Conservation (phyloP, 2,329 filamentous ascomycete species). For the Pezicula radicicola region DNA sequence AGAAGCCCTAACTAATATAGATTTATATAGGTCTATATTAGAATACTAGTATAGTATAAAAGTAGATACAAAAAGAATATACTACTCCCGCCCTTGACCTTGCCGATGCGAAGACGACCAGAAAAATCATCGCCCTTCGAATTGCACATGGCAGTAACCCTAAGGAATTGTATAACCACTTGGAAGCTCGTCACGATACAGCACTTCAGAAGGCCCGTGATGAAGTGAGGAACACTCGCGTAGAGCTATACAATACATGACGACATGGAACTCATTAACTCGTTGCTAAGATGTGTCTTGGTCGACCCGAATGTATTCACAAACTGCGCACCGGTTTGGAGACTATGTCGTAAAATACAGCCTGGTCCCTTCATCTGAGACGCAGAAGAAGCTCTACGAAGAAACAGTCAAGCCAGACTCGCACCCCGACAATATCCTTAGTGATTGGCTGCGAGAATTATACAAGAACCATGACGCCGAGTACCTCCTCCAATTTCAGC, state of each 20-base stretch:
- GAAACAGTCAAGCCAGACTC: conserved; percentile 33
- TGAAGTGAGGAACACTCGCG: conserved; percentile 35
- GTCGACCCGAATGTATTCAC: conserved; percentile 34
- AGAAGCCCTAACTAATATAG: too few relatives aligned
- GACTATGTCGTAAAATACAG: conserved; percentile 45
- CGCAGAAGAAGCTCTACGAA: conserved; percentile 35
- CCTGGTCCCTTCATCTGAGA: conserved; percentile 37
- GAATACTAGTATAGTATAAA: too few relatives aligned
- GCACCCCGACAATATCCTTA: conserved; percentile 32
- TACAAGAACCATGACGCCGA: conserved; percentile 35
- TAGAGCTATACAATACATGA: conserved; percentile 23
- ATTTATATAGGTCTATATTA: too few relatives aligned
- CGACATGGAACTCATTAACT: too few relatives aligned
- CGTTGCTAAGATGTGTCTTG: too few relatives aligned
- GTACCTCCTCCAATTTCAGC: conserved; percentile 43
- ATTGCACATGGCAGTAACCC: conserved; percentile 34
- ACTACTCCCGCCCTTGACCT: conserved; percentile 45
- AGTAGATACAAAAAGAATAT: too few relatives aligned
- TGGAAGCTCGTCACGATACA: conserved; percentile 34
- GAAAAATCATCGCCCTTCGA: conserved; percentile 38
- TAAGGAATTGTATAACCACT: conserved; percentile 36
- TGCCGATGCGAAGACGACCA: conserved; percentile 29
- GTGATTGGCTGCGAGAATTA: conserved; percentile 37
- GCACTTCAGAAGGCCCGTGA: conserved; percentile 37
- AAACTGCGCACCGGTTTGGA: conserved; percentile 45